Evolutionary conservation across 225 moss, liverwort and hornwort genomes (phyloP).

Genomic region (Neckera pumila): DNA sequence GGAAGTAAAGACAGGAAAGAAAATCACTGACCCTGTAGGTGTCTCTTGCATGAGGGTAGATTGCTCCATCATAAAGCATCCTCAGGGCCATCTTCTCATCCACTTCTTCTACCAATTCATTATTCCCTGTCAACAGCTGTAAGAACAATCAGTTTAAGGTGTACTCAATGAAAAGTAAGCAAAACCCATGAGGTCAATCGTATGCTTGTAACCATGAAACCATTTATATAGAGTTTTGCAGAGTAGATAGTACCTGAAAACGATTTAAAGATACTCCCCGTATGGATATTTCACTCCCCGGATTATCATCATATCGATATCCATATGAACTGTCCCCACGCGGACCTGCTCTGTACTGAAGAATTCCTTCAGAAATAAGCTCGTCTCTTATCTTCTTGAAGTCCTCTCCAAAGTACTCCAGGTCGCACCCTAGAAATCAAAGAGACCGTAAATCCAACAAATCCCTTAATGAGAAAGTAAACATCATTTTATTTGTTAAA

Average conservation of each 20-base stretch:
- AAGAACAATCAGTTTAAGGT: neutral
- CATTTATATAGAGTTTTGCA: neutral
- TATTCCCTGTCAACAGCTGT: slow-evolving; percentile 37
- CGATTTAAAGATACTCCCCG: slow-evolving; percentile 34
- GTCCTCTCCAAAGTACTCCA: slow-evolving; percentile 43
- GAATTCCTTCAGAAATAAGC: slow-evolving; percentile 40
- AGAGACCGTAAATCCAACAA: neutral
- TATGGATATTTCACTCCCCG: slow-evolving; percentile 45
- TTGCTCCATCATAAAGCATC: slow-evolving; percentile 58
- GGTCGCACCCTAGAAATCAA: slow-evolving; percentile 23
- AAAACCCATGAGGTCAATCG: neutral
- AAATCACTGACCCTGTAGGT: slow-evolving; percentile 38
- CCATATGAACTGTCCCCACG: slow-evolving; percentile 25
- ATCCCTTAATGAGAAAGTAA: neutral
- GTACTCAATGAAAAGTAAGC: neutral
- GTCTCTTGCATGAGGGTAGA: slow-evolving; percentile 53
- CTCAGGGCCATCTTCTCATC: slow-evolving; percentile 55
- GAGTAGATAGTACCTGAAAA: slow-evolving; percentile 27
- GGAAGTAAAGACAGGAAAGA: neutral
- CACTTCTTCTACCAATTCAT: slow-evolving; percentile 46
- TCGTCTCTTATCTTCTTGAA: slow-evolving; percentile 30
- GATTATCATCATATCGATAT: slow-evolving; percentile 48
- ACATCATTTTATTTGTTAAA: neutral
- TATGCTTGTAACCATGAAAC: neutral
- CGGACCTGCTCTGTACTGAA: slow-evolving; percentile 30